Evolutionary conservation across 2,329 filamentous ascomycete genomes (phyloP).

Genomic region (Pyricularia grisea): DNA sequence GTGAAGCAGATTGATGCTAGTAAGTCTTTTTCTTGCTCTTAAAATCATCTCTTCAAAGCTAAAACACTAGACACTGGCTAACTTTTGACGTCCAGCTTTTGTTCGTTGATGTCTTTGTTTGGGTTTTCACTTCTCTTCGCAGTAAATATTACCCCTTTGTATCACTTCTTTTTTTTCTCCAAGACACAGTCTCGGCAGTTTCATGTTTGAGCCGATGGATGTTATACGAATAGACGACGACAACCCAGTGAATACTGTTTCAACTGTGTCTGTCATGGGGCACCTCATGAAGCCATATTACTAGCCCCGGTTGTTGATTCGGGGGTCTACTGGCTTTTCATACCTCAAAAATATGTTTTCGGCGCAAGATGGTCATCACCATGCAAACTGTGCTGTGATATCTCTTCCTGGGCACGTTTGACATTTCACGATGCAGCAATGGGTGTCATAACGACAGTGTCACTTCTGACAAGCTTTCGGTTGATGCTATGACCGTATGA

Average conservation of each 20-base stretch:
- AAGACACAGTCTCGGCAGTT: neutral
- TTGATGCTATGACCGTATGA: neutral
- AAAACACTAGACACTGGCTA: neutral
- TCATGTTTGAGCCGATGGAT: neutral
- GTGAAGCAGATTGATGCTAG: constrained; percentile 93
- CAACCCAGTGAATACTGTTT: neutral
- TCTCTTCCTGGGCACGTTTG: neutral
- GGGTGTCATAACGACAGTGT: neutral
- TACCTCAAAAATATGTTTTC: neutral
- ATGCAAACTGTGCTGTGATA: neutral
- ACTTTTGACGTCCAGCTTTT: neutral
- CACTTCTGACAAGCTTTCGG: neutral
- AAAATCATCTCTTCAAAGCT: neutral
- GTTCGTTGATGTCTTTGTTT: neutral
- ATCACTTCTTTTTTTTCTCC: neutral
- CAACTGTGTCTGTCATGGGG: neutral
- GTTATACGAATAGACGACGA: neutral
- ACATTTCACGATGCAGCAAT: neutral
- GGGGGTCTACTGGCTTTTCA: neutral
- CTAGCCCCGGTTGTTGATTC: neutral
- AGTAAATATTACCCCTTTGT: constrained; percentile 3
- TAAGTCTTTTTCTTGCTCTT: constrained; percentile 42
- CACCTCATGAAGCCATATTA: neutral
- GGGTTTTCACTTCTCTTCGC: neutral
- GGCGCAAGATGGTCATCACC: neutral